Evolutionary conservation across 2,329 filamentous ascomycete species (phyloP).

Genomic region (Thelonectria discophora): DNA sequence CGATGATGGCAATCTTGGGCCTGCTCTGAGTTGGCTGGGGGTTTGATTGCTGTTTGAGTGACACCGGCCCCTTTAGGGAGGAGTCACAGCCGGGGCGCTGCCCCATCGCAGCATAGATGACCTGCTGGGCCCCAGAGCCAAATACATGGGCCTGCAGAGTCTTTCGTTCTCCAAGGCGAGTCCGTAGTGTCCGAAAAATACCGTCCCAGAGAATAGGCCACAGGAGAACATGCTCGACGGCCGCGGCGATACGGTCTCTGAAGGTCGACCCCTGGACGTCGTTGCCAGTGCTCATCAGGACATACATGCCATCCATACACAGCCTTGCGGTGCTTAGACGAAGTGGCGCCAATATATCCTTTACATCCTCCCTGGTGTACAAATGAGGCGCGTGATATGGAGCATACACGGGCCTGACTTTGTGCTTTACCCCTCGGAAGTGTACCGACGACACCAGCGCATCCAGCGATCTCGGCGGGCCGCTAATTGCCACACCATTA

Average conservation of each 20-base stretch:
- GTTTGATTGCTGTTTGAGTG: background rate
- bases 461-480: background rate
- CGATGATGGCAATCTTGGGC: slow-evolving; percentile 62
- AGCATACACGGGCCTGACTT: background rate
- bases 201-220: background rate
- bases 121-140: background rate
- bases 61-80: background rate
- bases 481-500: background rate
- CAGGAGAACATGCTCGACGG: background rate
- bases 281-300: background rate
- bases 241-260: background rate
- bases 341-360: background rate
- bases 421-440: background rate
- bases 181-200: background rate
- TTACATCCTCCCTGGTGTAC: background rate
- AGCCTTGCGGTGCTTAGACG: too few relatives aligned
- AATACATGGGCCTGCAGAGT: background rate
- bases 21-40: slow-evolving; percentile 2
- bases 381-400: slow-evolving; percentile 12
- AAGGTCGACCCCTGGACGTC: background rate
- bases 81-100: background rate
- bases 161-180: background rate
- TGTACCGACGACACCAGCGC: background rate
- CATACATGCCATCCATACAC: background rate
- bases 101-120: background rate